Percentiles rank a stretch among this genome's conserved stretches.
Conservation (phyloP, 2,329 filamentous ascomycete species). For the Cercospora sp. region DNA sequence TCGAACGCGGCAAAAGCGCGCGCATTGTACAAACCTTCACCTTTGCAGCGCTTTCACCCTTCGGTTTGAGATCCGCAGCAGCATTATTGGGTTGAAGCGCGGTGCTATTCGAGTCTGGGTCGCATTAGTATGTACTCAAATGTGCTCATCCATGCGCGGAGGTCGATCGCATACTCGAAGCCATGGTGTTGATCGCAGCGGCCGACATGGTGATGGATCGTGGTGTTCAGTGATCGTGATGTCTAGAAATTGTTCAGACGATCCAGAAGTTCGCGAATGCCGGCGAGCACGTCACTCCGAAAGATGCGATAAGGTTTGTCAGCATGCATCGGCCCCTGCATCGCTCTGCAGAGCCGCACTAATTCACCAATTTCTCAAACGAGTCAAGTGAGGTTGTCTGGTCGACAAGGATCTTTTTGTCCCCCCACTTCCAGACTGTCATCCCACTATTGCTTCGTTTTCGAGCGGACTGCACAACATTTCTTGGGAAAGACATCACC, state of each 20-base stretch:
- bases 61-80: conserved; percentile 48
- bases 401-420: conserved; percentile 7
- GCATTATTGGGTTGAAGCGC: conserved; percentile 45
- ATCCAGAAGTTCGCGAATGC: neutral
- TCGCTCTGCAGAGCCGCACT: conserved; percentile 11
- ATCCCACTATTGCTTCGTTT: conserved; percentile 3
- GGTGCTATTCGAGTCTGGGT: conserved; percentile 13
- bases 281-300: conserved; percentile 12
- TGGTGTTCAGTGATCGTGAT: conserved; percentile 16
- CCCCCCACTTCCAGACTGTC: neutral
- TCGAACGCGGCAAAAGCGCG: neutral
- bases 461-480: neutral
- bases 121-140: conserved; percentile 7
- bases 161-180: conserved; percentile 16
- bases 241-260: neutral
- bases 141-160: conserved; percentile 1
- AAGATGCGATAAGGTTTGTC: conserved; percentile 13
- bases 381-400: conserved; percentile 6
- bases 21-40: conserved; percentile 42
- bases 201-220: conserved; percentile 21
- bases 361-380: conserved; percentile 1
- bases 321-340: conserved; percentile 6
- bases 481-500: neutral
- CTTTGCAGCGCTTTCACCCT: conserved; percentile 44
- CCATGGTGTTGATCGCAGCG: conserved; percentile 5